phyloP scores from a whole-genome alignment of 192 early-diverging fungal genomes.

The Thamnidium elegans region DNA sequence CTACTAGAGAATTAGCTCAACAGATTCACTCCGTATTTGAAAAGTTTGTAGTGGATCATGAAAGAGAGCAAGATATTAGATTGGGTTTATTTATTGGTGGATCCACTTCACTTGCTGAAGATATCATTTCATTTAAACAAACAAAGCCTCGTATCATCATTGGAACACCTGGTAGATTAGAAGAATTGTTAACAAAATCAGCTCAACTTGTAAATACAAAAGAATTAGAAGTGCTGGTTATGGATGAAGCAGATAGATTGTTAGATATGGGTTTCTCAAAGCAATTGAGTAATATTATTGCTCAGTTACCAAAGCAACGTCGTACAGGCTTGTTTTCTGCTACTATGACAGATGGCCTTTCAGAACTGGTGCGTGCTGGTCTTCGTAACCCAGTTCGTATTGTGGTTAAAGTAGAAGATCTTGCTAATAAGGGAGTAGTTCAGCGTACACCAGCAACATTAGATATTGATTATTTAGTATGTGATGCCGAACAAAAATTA shows the following conservation, averaged over 20 bases:
- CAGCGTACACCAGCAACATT: slow-evolving; percentile 65
- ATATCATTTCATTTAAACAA: slow-evolving; percentile 60
- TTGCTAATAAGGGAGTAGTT: slow-evolving; percentile 38
- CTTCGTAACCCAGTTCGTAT: slow-evolving; percentile 90
- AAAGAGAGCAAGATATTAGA: slow-evolving; percentile 29
- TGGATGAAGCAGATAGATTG: slow-evolving; percentile 94
- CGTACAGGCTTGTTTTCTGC: slow-evolving; percentile 96
- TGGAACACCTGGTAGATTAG: slow-evolving; percentile 86
- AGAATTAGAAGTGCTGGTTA: slow-evolving; percentile 82
- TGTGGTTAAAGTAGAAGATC: slow-evolving; percentile 83
- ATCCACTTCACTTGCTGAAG: slow-evolving; percentile 54
- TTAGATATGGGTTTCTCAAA: slow-evolving; percentile 93
- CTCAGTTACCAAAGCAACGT: slow-evolving; percentile 85
- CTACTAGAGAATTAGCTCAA: slow-evolving; percentile 86
- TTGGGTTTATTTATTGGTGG: slow-evolving; percentile 78
- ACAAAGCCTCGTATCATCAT: slow-evolving; percentile 80
- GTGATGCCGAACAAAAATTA: slow-evolving; percentile 80
- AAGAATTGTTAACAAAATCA: slow-evolving; percentile 64
- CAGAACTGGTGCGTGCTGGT: slow-evolving; percentile 80
- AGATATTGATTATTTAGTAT: slow-evolving; percentile 70
- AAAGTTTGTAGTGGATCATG: slow-evolving; percentile 54
- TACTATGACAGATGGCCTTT: slow-evolving; percentile 90
- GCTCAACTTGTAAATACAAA: slow-evolving; percentile 59
- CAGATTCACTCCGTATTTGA: slow-evolving; percentile 79
- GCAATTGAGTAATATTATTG: slow-evolving; percentile 75